A percentile compares a stretch with the other conserved stretches of the same genome.
Conservation (phyloP, 495 filamentous ascomycete genomes). For the Penicillium chermesinum region DNA sequence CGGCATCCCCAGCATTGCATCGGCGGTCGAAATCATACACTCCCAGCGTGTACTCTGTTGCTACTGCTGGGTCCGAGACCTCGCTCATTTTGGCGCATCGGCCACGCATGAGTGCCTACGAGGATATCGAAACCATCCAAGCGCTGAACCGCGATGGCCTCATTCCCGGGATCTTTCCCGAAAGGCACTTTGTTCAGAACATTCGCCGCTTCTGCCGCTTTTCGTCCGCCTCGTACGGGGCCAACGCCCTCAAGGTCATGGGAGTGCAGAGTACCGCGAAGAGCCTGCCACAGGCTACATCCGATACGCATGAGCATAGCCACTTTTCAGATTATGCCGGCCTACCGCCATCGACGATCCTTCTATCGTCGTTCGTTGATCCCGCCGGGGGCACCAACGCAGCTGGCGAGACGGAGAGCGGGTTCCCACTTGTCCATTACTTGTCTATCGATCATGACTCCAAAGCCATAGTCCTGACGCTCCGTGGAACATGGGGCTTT, state of each 20-base stretch:
- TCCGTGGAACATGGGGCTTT: conserved; percentile 73
- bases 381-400: conserved; percentile 68
- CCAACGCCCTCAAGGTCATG: conserved; percentile 64
- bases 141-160: conserved; percentile 51
- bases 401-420: conserved; percentile 65
- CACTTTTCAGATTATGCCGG: conserved; percentile 69
- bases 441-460: conserved; percentile 73
- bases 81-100: conserved; percentile 58
- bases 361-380: conserved; percentile 72
- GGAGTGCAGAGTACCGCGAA: conserved; percentile 52
- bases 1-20: conserved; percentile 29
- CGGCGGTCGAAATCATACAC: conserved; percentile 32
- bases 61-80: conserved; percentile 57
- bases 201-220: conserved; percentile 72
- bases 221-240: conserved; percentile 71
- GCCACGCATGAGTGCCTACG: conserved; percentile 49
- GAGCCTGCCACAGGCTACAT: conserved; percentile 28
- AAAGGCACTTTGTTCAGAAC: conserved; percentile 62
- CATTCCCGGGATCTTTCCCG: conserved; percentile 61
- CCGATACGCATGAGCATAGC: conserved; percentile 59
- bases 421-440: conserved; percentile 73
- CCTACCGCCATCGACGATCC: conserved; percentile 60
- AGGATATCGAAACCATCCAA: conserved; percentile 50
- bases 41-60: conserved; percentile 67
- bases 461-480: conserved; percentile 69